Conservation (phyloP, 2,329 filamentous ascomycete genomes). For the Aspergillus caelatus region DNA sequence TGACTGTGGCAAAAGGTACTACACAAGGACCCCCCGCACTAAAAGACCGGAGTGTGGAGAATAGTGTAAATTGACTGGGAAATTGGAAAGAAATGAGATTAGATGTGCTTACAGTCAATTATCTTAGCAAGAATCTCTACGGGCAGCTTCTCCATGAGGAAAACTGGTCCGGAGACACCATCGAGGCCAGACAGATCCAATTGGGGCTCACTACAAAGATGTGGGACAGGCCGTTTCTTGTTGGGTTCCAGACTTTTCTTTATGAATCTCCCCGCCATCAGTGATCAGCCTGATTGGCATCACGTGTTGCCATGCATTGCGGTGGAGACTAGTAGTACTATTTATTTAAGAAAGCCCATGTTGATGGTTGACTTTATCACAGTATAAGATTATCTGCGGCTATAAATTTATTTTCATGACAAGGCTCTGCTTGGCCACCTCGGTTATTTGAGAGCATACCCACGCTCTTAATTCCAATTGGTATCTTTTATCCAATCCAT, state of each 20-base stretch:
- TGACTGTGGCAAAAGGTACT: slow-evolving; percentile 16
- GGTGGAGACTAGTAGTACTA: background rate
- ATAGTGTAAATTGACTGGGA: background rate
- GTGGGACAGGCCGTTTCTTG: background rate
- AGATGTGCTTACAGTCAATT: slow-evolving; percentile 57
- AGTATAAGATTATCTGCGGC: background rate
- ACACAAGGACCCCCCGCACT: slow-evolving; percentile 16
- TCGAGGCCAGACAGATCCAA: slow-evolving; percentile 26
- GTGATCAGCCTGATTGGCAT: slow-evolving; percentile 17
- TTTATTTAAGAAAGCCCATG: background rate
- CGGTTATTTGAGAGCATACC: background rate
- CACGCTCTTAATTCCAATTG: background rate
- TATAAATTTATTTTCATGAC: background rate
- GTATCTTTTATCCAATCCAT: slow-evolving; percentile 12
- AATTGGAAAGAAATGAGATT: slow-evolving; percentile 12
- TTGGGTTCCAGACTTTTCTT: slow-evolving; percentile 8
- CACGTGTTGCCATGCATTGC: slow-evolving; percentile 13
- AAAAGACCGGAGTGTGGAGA: slow-evolving; percentile 17
- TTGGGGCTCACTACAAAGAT: slow-evolving; percentile 13
- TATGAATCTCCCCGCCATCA: slow-evolving; percentile 18
- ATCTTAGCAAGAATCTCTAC: slow-evolving; percentile 67
- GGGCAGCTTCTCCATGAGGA: slow-evolving; percentile 59
- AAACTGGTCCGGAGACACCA: slow-evolving; percentile 24
- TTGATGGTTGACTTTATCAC: background rate
- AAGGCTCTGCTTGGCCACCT: background rate